A percentile compares a stretch with the other conserved stretches of the same genome.
Evolutionary conservation across 768 basidiomycete species (phyloP).

Genomic region (Kwoniella pini): DNA sequence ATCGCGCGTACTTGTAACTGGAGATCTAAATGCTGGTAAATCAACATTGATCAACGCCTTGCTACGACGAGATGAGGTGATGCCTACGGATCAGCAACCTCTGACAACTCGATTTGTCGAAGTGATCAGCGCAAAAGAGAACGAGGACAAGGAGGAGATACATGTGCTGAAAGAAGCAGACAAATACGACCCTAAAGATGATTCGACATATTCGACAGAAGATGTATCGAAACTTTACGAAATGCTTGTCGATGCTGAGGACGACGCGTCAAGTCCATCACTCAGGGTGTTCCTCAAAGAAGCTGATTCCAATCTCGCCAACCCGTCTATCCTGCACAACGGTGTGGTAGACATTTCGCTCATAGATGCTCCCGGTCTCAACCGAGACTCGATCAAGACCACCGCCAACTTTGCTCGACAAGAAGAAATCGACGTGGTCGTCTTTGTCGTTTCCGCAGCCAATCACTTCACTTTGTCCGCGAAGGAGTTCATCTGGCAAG

Average conservation of each 20-base stretch:
- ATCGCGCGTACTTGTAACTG: constrained; percentile 95
- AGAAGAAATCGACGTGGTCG: constrained; percentile 96
- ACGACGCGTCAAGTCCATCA: constrained; percentile 60
- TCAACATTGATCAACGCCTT: constrained; percentile 97
- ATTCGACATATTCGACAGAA: constrained; percentile 72
- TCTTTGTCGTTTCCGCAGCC: constrained; percentile 96
- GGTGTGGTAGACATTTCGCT: constrained; percentile 96
- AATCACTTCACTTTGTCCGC: constrained; percentile 97
- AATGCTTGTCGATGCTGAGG: constrained; percentile 74
- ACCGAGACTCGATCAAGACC: constrained; percentile 90
- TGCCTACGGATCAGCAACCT: constrained; percentile 98
- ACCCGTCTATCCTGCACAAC: constrained; percentile 86
- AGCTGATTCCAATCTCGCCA: constrained; percentile 62
- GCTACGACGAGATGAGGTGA: constrained; percentile 75
- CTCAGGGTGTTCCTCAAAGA: constrained; percentile 90
- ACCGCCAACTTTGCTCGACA: constrained; percentile 94
- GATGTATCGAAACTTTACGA: constrained; percentile 71
- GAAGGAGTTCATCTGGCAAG: constrained; percentile 87
- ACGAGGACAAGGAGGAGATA: constrained; percentile 46
- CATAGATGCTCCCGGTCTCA: constrained; percentile 96
- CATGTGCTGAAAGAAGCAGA: constrained; percentile 57
- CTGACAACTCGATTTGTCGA: constrained; percentile 97
- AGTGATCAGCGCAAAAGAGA: constrained; percentile 59
- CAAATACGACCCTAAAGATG: constrained; percentile 69
- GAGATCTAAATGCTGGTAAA: constrained; percentile 97